Evolutionary conservation across 345 rosid genomes (phyloP).

Genomic region (Brassica juncea): DNA sequence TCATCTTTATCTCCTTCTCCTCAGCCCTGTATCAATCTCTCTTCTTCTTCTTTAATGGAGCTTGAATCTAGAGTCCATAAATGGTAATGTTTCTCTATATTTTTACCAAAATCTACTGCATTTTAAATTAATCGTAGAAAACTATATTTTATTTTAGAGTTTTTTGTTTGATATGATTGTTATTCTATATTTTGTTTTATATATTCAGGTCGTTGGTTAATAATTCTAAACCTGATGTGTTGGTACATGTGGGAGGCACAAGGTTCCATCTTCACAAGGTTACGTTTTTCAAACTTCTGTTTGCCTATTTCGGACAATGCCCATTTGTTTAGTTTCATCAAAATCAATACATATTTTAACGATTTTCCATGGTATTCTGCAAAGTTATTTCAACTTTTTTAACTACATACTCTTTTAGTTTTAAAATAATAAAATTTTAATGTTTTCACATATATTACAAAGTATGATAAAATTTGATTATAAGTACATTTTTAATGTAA

Average conservation of each 20-base stretch:
- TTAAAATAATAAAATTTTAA: no score
- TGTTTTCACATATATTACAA: neutral
- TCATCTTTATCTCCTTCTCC: conserved; percentile 42
- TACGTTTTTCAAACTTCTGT: conserved; percentile 7
- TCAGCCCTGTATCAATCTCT: conserved; percentile 26
- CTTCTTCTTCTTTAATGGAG: conserved; percentile 39
- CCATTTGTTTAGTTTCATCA: conserved; percentile 18
- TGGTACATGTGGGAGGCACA: conserved; percentile 63
- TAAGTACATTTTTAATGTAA: neutral
- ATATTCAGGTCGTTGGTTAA: conserved; percentile 54
- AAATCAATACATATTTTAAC: neutral
- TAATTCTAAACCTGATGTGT: conserved; percentile 54
- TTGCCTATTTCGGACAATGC: conserved; percentile 3
- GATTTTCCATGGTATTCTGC: neutral
- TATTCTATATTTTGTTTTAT: neutral
- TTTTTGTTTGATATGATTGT: neutral
- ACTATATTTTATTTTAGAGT: no score
- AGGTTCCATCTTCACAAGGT: conserved; percentile 83
- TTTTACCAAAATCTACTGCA: neutral
- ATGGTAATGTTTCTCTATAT: conserved; percentile 45
- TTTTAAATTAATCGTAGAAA: no score
- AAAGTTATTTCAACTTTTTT: neutral
- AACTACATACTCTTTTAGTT: neutral
- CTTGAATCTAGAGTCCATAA: conserved; percentile 57
- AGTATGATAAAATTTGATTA: neutral